Evolutionary conservation across 2,329 filamentous ascomycete species (phyloP).

Genomic region (Penicillium sp.): DNA sequence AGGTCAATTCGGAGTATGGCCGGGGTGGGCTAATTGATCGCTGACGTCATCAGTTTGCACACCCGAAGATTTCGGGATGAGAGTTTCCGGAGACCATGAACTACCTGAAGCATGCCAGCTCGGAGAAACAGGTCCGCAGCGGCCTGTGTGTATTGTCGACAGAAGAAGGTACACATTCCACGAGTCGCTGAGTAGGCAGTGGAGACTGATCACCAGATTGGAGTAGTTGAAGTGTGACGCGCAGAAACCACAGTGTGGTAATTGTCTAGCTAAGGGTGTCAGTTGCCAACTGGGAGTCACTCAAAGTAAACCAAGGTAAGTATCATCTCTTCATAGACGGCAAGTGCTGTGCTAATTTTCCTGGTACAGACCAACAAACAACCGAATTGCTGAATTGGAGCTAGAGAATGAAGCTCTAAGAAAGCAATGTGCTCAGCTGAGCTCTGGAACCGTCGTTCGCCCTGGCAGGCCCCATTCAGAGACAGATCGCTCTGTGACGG

Average conservation of each 20-base stretch:
- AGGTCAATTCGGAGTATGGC: no score
- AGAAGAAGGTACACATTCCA: conserved; percentile 31
- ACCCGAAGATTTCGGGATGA: conserved; percentile 1
- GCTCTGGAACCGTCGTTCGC: neutral
- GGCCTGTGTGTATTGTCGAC: conserved; percentile 42
- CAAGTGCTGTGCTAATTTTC: neutral
- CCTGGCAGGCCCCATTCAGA: conserved; percentile 3
- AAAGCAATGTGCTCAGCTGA: conserved; percentile 12
- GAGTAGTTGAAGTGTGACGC: conserved; percentile 53
- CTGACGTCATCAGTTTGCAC: conserved; percentile 3
- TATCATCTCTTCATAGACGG: neutral
- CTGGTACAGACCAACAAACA: conserved; percentile 26
- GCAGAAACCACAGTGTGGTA: conserved; percentile 48
- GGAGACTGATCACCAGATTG: neutral
- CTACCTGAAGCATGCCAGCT: conserved; percentile 16
- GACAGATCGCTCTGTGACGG: conserved; percentile 5
- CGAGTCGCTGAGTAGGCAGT: no score
- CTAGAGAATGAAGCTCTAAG: conserved; percentile 27
- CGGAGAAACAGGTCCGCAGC: conserved; percentile 24
- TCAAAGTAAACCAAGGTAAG: conserved; percentile 28
- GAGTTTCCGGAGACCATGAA: conserved; percentile 6
- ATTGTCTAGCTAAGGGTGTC: conserved; percentile 49
- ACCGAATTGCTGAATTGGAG: conserved; percentile 27
- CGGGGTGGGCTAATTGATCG: neutral
- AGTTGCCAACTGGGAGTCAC: conserved; percentile 47